A percentile compares a stretch with the other conserved stretches of the same genome.
Evolutionary conservation across 2,329 filamentous ascomycete genomes (phyloP).

Genomic region (Calonectria montana): DNA sequence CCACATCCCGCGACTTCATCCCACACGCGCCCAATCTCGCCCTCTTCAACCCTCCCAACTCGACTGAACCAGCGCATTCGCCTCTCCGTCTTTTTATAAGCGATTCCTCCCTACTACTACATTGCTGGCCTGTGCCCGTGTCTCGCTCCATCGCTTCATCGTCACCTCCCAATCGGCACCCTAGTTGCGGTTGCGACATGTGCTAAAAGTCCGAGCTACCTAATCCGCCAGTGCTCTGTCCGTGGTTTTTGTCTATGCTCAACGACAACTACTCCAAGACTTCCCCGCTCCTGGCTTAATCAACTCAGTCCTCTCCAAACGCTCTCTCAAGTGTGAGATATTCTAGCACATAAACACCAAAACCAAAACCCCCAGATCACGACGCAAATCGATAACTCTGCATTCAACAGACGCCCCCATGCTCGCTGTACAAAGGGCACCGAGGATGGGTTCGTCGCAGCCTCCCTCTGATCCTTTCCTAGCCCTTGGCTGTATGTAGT

Average conservation of each 20-base stretch:
- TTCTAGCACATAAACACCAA: constrained; percentile 11
- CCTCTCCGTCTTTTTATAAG: background rate
- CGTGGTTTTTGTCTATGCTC: constrained; percentile 13
- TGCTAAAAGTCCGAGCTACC: constrained; percentile 7
- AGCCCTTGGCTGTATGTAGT: constrained; percentile 75
- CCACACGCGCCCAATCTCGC: constrained; percentile 11
- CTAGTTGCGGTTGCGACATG: constrained; percentile 12
- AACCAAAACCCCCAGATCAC: constrained; percentile 12
- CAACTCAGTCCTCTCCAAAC: background rate
- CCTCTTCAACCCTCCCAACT: constrained; percentile 5
- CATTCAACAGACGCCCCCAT: constrained; percentile 59
- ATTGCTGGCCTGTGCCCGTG: background rate
- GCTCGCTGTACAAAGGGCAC: constrained; percentile 65
- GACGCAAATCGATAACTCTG: constrained; percentile 20
- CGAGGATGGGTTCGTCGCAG: constrained; percentile 70
- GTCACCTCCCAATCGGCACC: background rate
- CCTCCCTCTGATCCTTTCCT: constrained; percentile 63
- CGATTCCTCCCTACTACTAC: background rate
- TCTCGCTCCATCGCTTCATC: background rate
- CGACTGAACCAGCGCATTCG: background rate
- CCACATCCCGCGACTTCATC: constrained; percentile 14
- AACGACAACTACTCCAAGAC: background rate
- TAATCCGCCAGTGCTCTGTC: background rate
- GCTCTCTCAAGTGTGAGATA: background rate
- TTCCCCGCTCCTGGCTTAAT: background rate